These are phyloP conservation scores for Eucalyptus camaldulensis DNA, from an alignment of 345 rosid species.

Conservation along the genomic window DNA sequence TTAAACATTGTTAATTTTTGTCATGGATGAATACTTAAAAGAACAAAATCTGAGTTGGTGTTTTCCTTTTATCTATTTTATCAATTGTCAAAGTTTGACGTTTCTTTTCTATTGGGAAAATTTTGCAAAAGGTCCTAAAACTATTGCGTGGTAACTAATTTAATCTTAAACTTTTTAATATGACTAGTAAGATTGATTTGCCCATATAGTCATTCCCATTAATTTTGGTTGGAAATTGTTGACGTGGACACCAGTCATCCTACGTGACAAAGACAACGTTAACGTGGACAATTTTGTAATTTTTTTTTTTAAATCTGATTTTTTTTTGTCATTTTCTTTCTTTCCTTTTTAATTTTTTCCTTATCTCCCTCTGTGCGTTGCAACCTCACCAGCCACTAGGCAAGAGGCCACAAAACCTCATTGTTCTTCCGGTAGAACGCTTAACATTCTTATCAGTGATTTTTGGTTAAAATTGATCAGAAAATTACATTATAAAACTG, in stretches of 20 bases:
- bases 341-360: not conserved
- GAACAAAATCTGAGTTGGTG: not conserved
- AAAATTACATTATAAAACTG: not conserved
- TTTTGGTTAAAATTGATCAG: not conserved
- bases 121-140: no score
- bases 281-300: no score
- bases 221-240: no score
- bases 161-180: not conserved
- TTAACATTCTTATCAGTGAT: not conserved
- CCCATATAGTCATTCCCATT: not conserved
- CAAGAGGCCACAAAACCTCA: not conserved
- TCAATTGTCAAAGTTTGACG: not conserved
- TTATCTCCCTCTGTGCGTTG: not conserved
- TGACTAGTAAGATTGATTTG: not conserved
- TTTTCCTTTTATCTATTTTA: not conserved
- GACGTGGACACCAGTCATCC: accelerated
- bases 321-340: not conserved
- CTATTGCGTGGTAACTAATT: no score
- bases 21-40: not conserved
- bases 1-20: not conserved
- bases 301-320: no score
- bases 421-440: not conserved
- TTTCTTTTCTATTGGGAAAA: not conserved
- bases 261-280: accelerated
- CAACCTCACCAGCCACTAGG: not conserved